phyloP scores from a whole-genome alignment of 169 alveolate species.

The Cryptosporidium muris region DNA sequence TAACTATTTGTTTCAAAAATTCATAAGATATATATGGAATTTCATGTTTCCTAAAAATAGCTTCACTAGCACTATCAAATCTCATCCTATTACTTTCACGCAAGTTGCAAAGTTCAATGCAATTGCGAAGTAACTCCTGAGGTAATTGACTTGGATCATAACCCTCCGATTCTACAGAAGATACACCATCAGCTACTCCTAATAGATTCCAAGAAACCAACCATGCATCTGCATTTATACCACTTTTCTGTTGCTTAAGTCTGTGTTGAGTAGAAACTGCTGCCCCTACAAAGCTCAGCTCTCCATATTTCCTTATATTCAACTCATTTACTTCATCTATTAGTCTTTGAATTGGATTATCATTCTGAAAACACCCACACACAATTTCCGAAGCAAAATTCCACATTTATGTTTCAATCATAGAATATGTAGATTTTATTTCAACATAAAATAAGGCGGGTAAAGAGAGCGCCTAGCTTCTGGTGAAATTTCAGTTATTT shows the following conservation, averaged over 20 bases:
- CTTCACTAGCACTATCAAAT: slow-evolving; percentile 75
- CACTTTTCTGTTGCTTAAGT: slow-evolving; percentile 62
- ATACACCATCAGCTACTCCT: slow-evolving; percentile 81
- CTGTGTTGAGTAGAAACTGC: slow-evolving; percentile 67
- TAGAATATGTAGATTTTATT: background rate
- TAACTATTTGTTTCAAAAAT: slow-evolving; percentile 66
- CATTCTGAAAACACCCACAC: slow-evolving; percentile 67
- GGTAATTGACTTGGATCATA: slow-evolving; percentile 77
- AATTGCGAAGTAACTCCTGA: slow-evolving; percentile 73
- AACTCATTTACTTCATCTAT: slow-evolving; percentile 51
- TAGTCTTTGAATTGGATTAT: slow-evolving; percentile 15
- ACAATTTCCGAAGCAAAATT: slow-evolving; percentile 50
- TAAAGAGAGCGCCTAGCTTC: background rate
- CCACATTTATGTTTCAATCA: slow-evolving; percentile 17
- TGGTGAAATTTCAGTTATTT: background rate
- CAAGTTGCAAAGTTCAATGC: slow-evolving; percentile 71
- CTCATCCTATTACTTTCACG: slow-evolving; percentile 69
- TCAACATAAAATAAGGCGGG: background rate
- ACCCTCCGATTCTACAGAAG: slow-evolving; percentile 78
- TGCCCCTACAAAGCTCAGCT: slow-evolving; percentile 61
- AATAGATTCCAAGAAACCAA: slow-evolving; percentile 71
- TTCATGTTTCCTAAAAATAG: slow-evolving; percentile 36
- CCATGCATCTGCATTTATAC: slow-evolving; percentile 67
- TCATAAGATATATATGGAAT: slow-evolving; percentile 59
- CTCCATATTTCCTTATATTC: slow-evolving; percentile 22